Evolutionary conservation across 139 green algal species (phyloP).

Genomic region (Diplosphaera chodatii): DNA sequence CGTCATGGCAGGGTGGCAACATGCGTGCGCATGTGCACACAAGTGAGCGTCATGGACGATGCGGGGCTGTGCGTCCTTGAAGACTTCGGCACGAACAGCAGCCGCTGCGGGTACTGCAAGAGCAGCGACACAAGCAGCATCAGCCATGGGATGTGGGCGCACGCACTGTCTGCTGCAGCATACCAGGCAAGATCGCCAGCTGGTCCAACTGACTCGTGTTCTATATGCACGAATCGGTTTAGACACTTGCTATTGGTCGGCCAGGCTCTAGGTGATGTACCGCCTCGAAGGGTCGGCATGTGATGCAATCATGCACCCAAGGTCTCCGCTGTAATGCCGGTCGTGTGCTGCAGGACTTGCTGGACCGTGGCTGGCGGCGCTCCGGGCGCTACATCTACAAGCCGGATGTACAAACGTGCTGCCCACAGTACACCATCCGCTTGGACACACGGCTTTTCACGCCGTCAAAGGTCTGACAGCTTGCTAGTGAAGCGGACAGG

Average conservation of each 20-base stretch:
- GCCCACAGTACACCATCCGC: conserved; percentile 41
- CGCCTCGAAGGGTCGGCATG: too few relatives aligned
- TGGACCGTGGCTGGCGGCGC: conserved; percentile 39
- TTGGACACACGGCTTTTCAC: conserved; percentile 33
- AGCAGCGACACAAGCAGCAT: not conserved
- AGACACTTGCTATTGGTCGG: too few relatives aligned
- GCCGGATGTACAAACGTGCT: conserved; percentile 34
- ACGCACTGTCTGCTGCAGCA: conserved; percentile 10
- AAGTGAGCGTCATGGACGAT: not conserved
- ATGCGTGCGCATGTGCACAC: too few relatives aligned
- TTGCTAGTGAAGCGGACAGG: too few relatives aligned
- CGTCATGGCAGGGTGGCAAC: too few relatives aligned
- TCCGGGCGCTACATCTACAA: conserved; percentile 41
- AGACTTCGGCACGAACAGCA: not conserved
- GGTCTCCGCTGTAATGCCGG: too few relatives aligned
- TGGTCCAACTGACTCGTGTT: too few relatives aligned
- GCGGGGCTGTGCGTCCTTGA: not conserved
- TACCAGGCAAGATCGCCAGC: conserved; percentile 29
- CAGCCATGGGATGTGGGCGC: conserved; percentile 31
- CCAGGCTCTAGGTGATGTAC: too few relatives aligned
- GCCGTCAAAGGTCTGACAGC: conserved; percentile 32
- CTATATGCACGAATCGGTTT: too few relatives aligned
- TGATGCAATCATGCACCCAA: too few relatives aligned
- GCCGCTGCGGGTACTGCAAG: not conserved
- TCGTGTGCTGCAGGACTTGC: not conserved